phyloP scores from a whole-genome alignment of 495 filamentous ascomycete species.

The Podospora comata region DNA sequence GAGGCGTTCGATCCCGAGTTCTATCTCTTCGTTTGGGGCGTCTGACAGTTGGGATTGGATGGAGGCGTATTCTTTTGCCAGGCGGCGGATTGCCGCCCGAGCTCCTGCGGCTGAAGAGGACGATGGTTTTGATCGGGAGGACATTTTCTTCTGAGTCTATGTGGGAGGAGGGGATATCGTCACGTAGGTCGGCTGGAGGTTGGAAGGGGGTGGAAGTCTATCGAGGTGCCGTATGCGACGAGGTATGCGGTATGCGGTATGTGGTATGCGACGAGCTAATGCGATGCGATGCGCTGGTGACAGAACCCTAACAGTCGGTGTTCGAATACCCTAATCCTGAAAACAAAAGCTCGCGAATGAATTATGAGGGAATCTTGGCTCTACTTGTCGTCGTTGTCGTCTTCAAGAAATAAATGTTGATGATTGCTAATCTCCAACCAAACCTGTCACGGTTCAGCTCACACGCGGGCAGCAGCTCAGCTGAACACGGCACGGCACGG shows the following conservation, averaged over 20 bases:
- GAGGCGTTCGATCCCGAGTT: slow-evolving; percentile 55
- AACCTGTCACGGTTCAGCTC: neutral
- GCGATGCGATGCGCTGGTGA: too few relatives aligned
- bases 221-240: too few relatives aligned
- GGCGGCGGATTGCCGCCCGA: slow-evolving; percentile 40
- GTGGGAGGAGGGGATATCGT: too few relatives aligned
- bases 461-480: neutral
- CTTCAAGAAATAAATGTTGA: neutral
- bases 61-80: slow-evolving; percentile 43
- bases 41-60: slow-evolving; percentile 10
- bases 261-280: too few relatives aligned
- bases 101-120: slow-evolving; percentile 9
- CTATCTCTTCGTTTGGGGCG: slow-evolving; percentile 26
- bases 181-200: neutral
- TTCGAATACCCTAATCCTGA: too few relatives aligned
- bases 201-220: neutral
- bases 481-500: neutral
- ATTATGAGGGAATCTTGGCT: too few relatives aligned
- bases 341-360: too few relatives aligned
- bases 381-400: neutral
- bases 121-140: slow-evolving; percentile 4
- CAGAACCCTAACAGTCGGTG: too few relatives aligned
- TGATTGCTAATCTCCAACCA: neutral
- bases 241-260: too few relatives aligned
- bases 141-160: neutral